Base-by-base conservation (phyloP, 768 basidiomycete species). In the Auriscalpium vulgare region DNA sequence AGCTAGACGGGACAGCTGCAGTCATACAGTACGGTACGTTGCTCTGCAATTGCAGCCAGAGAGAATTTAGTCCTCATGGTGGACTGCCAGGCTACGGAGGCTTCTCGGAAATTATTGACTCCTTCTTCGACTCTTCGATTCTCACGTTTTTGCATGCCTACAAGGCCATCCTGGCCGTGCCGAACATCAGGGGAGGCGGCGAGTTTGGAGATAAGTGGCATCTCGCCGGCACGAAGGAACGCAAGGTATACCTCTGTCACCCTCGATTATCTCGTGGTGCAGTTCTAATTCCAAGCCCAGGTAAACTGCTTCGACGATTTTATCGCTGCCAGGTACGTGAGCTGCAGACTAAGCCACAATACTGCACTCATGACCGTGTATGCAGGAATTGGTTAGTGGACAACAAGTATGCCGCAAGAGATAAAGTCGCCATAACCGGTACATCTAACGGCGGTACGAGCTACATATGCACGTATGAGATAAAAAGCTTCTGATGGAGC, bases 121-220 rank as follows among this genome's bases (percentile, higher is more conserved):
- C 89, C 8, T 81, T 78, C 67, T 92, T 91, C 72, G 85, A 79
- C 57, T 72, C 87, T 7, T 71, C 80, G 4, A 78, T 87, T 53
- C 75, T 93, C 43, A 90, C 87, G 0, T 86, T 88, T 69, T 70
- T 89, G 56, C 80, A 87, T 68, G 75, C 73, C 43, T 92, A 88
- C 63, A 80, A 85, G 10, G 84, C 80, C 7, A 70, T 90, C 35
- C 74, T 83, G 35, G 89, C 86, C 4, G 64, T 77, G 37, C 73
- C 78, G 21, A 71, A 67, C 60, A 74, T 76, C 54, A 69, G 78
- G 10, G 78, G 78, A 10, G 90, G 89, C 4, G 78, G 78, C 2
- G 87, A 90, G 65, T 91, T 90, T 59, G 90, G 91, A 13, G 86
- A 91, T 62, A 78, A 82, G n/a, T 93, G 90, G 91, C 89, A 92